These are phyloP conservation scores for Arthroderma uncinatum DNA, from an alignment of 2,329 filamentous ascomycete genomes.

Conservation along the genomic window DNA sequence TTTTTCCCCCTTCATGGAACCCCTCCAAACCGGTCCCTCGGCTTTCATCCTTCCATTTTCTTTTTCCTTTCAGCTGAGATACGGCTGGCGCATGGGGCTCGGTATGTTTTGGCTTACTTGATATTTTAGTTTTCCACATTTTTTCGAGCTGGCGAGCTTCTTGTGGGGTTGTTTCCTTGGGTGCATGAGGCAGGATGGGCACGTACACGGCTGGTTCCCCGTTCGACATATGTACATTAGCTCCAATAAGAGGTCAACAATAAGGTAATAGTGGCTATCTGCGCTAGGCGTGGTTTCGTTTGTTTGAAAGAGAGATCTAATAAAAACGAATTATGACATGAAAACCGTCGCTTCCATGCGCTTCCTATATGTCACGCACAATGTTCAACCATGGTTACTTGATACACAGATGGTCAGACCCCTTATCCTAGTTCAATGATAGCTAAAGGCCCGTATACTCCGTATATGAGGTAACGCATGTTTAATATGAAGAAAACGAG, in stretches of 20 bases:
- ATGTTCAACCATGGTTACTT: not conserved
- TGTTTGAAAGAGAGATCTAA: not conserved
- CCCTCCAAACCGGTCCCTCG: not conserved
- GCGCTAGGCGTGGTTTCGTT: not conserved
- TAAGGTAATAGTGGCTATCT: slow-evolving; percentile 1
- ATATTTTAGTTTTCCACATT: not conserved
- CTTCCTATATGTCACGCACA: not conserved
- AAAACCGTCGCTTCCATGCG: not conserved
- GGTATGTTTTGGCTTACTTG: not conserved
- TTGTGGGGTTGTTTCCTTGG: slow-evolving; percentile 3
- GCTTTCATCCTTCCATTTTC: not conserved
- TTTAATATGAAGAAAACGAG: not conserved
- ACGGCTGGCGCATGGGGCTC: not conserved
- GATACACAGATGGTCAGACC: not conserved
- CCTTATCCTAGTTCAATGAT: not conserved
- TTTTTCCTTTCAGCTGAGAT: not conserved
- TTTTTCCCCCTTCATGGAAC: not conserved
- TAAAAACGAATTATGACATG: not conserved
- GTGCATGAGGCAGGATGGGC: slow-evolving; percentile 4
- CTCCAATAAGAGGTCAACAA: not conserved
- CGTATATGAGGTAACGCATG: not conserved
- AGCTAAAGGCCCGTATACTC: not conserved
- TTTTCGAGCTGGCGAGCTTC: slow-evolving; percentile 1
- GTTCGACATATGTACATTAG: slow-evolving; percentile 5
- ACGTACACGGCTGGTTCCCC: slow-evolving; percentile 2